A percentile compares a stretch with the other conserved stretches of the same genome.
phyloP scores from a whole-genome alignment of 1,139 yeast species.

The Schwanniomyces etchellsii region DNA sequence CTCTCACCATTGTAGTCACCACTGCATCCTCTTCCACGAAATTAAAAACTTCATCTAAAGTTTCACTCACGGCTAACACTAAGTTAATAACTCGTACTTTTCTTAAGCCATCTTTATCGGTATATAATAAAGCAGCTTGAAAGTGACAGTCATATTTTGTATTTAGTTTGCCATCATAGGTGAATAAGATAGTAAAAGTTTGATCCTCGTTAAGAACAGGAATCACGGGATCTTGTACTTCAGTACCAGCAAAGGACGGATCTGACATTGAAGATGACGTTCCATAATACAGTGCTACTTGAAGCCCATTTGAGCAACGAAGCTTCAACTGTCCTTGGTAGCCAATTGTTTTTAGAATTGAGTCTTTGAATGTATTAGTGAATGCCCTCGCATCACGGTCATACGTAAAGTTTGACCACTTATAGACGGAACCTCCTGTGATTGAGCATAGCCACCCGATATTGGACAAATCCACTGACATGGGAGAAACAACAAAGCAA shows the following conservation, averaged over 20 bases:
- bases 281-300: constrained; percentile 75
- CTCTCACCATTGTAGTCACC: constrained; percentile 66
- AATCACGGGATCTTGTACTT: constrained; percentile 57
- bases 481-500: constrained; percentile 61
- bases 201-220: constrained; percentile 66
- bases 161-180: constrained; percentile 72
- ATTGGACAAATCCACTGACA: constrained; percentile 70
- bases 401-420: constrained; percentile 63
- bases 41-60: constrained; percentile 67
- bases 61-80: constrained; percentile 75
- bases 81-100: constrained; percentile 81
- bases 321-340: constrained; percentile 80
- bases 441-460: constrained; percentile 59
- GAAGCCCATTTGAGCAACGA: constrained; percentile 86
- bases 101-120: constrained; percentile 69
- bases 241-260: constrained; percentile 26
- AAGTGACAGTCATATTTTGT: constrained; percentile 77
- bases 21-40: constrained; percentile 85
- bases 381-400: constrained; percentile 69
- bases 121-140: constrained; percentile 85
- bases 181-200: constrained; percentile 64
- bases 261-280: constrained; percentile 27
- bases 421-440: constrained; percentile 68
- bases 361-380: constrained; percentile 51
- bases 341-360: constrained; percentile 48